Evolutionary conservation across 345 rosid species (phyloP).

Genomic region (Ceriops zippeliana): DNA sequence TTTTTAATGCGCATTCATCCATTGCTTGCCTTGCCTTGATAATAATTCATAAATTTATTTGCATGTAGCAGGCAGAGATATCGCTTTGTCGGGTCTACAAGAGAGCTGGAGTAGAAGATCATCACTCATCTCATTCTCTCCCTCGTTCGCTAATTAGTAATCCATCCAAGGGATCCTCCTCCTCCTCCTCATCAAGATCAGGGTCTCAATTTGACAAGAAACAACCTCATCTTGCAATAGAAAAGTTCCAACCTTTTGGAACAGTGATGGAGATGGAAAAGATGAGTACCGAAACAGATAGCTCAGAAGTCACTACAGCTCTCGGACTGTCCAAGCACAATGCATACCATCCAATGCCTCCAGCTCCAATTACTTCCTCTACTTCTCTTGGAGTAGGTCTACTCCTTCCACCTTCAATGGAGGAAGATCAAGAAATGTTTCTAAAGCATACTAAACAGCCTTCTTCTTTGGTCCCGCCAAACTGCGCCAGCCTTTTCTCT

Average conservation of each 20-base stretch:
- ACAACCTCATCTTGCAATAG: conserved; percentile 23
- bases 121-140: conserved; percentile 44
- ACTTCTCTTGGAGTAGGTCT: conserved; percentile 20
- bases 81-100: conserved; percentile 95
- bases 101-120: conserved; percentile 92
- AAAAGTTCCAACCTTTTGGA: conserved; percentile 22
- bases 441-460: conserved; percentile 30
- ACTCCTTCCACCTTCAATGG: conserved; percentile 22
- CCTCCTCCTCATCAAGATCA: conserved; percentile 30
- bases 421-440: conserved; percentile 33
- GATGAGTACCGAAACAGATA: conserved; percentile 36
- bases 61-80: conserved; percentile 58
- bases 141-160: conserved; percentile 46
- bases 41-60: background rate
- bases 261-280: conserved; percentile 31
- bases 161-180: conserved; percentile 28
- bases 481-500: conserved; percentile 18
- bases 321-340: conserved; percentile 59
- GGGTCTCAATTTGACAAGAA: conserved; percentile 21
- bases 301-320: conserved; percentile 62
- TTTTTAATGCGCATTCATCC: too few relatives aligned
- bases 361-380: conserved; percentile 7
- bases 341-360: conserved; percentile 40
- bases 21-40: too few relatives aligned
- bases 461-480: conserved; percentile 26